Conservation (phyloP, 169 alveolate species). For the Amoebophrya sp. region DNA sequence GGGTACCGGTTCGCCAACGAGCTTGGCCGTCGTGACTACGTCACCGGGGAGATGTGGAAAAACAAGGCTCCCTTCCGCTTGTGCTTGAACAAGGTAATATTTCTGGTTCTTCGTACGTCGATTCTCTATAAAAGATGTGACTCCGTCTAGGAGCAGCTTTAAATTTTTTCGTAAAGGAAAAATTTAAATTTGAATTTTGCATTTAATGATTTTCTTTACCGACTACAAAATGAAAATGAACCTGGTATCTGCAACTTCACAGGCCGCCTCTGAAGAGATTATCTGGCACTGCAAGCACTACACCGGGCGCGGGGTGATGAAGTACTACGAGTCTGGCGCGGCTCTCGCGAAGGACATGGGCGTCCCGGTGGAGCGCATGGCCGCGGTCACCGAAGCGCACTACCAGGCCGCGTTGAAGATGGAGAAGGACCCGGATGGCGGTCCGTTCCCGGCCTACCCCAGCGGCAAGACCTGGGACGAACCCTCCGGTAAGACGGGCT, state of each 20-base stretch:
- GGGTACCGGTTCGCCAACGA: slow-evolving; percentile 62
- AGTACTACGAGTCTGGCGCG: slow-evolving; percentile 32
- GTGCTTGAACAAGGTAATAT: slow-evolving; percentile 21
- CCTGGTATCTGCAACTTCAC: no score
- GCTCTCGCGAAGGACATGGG: slow-evolving; percentile 35
- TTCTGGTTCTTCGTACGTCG: not conserved
- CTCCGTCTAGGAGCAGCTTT: no score
- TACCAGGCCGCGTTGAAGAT: slow-evolving; percentile 40
- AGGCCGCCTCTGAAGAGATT: slow-evolving; percentile 35
- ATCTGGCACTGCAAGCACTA: slow-evolving; percentile 39
- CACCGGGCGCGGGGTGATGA: slow-evolving; percentile 39
- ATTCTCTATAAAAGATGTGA: no score
- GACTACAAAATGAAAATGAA: no score
- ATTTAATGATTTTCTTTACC: no score
- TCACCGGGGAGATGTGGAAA: slow-evolving; percentile 55
- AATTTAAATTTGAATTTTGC: no score
- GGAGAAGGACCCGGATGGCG: slow-evolving; percentile 38
- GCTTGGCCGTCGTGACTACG: slow-evolving; percentile 55
- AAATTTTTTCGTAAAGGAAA: no score
- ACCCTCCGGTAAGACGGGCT: slow-evolving; percentile 36
- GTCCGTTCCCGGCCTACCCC: slow-evolving; percentile 38
- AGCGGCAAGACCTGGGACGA: slow-evolving; percentile 46
- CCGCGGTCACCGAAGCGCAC: slow-evolving; percentile 41
- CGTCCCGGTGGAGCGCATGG: slow-evolving; percentile 28
- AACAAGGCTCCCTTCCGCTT: slow-evolving; percentile 52